Evolutionary conservation across 129 eudicot genomes (phyloP), one percentile per base, ranked within the genome.

Genomic region (Cynara cardunculus): DNA sequence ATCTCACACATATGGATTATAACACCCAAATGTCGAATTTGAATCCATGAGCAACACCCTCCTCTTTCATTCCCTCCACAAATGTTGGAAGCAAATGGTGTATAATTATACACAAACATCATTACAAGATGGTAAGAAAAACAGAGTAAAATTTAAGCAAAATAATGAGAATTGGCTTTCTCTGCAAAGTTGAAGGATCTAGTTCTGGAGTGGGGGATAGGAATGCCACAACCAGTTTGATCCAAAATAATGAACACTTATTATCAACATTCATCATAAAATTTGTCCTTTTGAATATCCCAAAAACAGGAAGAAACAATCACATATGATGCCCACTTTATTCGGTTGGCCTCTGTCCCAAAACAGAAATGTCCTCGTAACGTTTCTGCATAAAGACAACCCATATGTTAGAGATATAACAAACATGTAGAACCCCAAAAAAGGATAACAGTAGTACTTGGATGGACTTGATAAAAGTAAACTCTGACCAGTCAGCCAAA

Each of bases 261-360:
- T 88, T 85, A 59, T 80, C 78, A 85, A 82, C n/a, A 78, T 41
- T 49, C 69, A 82, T 49, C 69, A 82, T 34, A 73, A 12, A 34
- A 73, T 30, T 59, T 74, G 59, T 74, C 69, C 76, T 18, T 76
- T 69, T 66, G 11, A 65, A 71, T 18, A 31, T 25, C 75, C 30
- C 30, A 67, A 66, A 73, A 79, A 53, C 24, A 77, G 46, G 74
- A 64, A 14, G 0, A 81, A 76, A 18, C 62, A 67, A 76, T 35
- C 81, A 61, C 76, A 78, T 30, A 7, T 7, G 34, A 35, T 2
- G 44, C 66, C 46, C 67, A 67, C 61, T 67, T 88, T 83, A 86
- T 77, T 91, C 97, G 2, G 87, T 11, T 59, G 84, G 97, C 85
- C 97, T 87, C 85, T 93, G 97, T 72, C 97, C 97, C 89, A 90